Evolutionary conservation across 805 yeast genomes (phyloP).

Genomic region (Candida sphagnicola): DNA sequence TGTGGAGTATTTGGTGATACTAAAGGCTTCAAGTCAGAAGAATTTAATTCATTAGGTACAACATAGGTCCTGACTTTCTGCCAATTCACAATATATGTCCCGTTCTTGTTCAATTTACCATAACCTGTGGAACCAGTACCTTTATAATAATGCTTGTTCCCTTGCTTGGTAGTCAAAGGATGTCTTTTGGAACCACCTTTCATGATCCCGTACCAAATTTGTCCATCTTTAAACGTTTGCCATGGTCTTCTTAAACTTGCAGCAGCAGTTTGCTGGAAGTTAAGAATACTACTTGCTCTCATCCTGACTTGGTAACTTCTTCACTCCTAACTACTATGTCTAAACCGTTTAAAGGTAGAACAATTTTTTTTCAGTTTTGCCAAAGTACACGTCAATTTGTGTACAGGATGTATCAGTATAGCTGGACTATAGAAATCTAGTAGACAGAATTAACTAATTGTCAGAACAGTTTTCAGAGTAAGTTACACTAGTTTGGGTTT

Average conservation of each 20-base stretch:
- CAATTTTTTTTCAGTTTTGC: neutral
- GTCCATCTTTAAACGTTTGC: conserved; percentile 81
- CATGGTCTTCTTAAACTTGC: conserved; percentile 75
- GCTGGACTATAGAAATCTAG: too few relatives aligned
- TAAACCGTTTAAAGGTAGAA: neutral
- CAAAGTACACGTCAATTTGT: neutral
- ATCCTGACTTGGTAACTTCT: conserved; percentile 24
- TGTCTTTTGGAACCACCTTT: conserved; percentile 81
- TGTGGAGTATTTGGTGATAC: conserved; percentile 73
- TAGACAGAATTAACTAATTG: too few relatives aligned
- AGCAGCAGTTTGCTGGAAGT: conserved; percentile 43
- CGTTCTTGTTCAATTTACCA: conserved; percentile 73
- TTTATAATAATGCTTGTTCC: conserved; percentile 90
- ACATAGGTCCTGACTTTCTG: conserved; percentile 85
- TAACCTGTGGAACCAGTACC: conserved; percentile 96
- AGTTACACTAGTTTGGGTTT: too few relatives aligned
- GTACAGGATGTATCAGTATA: neutral
- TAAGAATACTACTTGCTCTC: conserved; percentile 46
- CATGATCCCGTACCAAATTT: conserved; percentile 73
- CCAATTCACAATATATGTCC: conserved; percentile 78
- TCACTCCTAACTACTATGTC: too few relatives aligned
- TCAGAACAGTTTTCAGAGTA: too few relatives aligned
- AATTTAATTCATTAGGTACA: conserved; percentile 53
- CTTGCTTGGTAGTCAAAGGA: conserved; percentile 86
- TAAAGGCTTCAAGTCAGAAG: conserved; percentile 58